Conservation (phyloP, 495 filamentous ascomycete species). For the Penicillium desertorum region DNA sequence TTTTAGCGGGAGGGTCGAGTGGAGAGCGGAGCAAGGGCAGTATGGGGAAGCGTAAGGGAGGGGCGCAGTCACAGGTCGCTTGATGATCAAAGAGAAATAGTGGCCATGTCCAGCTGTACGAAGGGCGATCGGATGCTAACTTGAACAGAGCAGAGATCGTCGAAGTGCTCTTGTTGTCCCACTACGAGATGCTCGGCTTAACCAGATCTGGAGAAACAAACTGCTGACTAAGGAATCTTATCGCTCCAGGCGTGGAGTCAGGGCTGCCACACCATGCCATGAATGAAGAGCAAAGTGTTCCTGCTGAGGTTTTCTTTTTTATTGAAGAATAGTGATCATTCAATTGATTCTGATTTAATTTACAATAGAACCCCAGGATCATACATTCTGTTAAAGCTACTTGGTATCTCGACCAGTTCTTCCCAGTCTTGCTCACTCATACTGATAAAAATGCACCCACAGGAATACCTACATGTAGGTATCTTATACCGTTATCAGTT, state of each 20-base stretch:
- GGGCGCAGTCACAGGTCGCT: conserved; percentile 29
- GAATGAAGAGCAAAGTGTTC: neutral
- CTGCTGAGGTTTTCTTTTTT: neutral
- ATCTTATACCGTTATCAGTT: conserved; percentile 9
- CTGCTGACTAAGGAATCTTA: conserved; percentile 29
- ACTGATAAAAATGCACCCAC: neutral
- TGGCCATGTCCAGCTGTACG: conserved; percentile 19
- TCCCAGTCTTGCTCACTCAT: neutral
- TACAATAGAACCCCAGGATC: neutral
- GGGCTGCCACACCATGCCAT: neutral
- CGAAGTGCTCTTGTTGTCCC: conserved; percentile 20
- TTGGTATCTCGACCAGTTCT: neutral
- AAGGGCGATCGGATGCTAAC: conserved; percentile 6
- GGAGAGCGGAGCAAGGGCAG: conserved; percentile 28
- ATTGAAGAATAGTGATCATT: neutral
- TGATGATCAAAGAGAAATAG: conserved; percentile 21
- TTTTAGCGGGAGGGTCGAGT: conserved; percentile 20
- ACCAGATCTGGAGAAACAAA: conserved; percentile 23
- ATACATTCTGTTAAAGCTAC: conserved; percentile 3
- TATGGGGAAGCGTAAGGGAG: conserved; percentile 31
- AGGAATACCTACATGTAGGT: neutral
- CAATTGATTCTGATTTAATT: neutral
- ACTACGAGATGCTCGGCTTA: conserved; percentile 21
- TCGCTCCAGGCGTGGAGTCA: neutral
- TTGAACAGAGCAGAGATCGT: conserved; percentile 15